Conservation (phyloP, 805 yeast species). For the Cyberlindnera xylosilytica region DNA sequence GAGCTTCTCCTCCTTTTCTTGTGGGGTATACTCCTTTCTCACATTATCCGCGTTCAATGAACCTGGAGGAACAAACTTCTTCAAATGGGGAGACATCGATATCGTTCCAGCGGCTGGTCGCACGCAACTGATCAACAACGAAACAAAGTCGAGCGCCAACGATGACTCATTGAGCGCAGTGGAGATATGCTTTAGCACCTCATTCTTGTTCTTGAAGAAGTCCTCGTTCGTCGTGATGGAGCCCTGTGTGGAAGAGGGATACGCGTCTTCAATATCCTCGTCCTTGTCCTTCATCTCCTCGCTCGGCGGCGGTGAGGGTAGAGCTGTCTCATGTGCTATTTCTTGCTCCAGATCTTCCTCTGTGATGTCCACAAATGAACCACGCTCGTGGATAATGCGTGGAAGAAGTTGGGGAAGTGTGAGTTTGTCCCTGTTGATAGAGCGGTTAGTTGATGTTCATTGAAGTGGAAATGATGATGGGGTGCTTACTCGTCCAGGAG, state of each 20-base stretch:
- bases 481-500: slow-evolving; percentile 24
- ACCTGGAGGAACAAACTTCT: slow-evolving; percentile 71
- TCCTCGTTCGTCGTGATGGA: slow-evolving; percentile 36
- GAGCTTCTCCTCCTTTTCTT: slow-evolving; percentile 23
- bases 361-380: slow-evolving; percentile 54
- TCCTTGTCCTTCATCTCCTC: slow-evolving; percentile 1
- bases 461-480: not conserved
- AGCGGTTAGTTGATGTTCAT: not conserved
- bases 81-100: slow-evolving; percentile 83
- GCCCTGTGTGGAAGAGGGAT: slow-evolving; percentile 14
- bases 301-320: slow-evolving; percentile 13
- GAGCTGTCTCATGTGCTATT: slow-evolving; percentile 14
- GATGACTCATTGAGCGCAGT: slow-evolving; percentile 87
- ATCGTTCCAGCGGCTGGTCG: slow-evolving; percentile 84
- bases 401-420: slow-evolving; percentile 56
- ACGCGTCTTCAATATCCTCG: slow-evolving; percentile 15
- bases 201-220: slow-evolving; percentile 49
- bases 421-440: slow-evolving; percentile 29
- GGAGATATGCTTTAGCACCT: slow-evolving; percentile 49
- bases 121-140: slow-evolving; percentile 72
- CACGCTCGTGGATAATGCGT: slow-evolving; percentile 51
- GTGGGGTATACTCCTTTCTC: slow-evolving; percentile 16
- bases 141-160: slow-evolving; percentile 80
- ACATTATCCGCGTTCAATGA: slow-evolving; percentile 54
- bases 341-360: slow-evolving; percentile 42